Evolutionary conservation across 176 grass and related monocot genomes (phyloP).

Genomic region (Cenchrus fungigraminus): DNA sequence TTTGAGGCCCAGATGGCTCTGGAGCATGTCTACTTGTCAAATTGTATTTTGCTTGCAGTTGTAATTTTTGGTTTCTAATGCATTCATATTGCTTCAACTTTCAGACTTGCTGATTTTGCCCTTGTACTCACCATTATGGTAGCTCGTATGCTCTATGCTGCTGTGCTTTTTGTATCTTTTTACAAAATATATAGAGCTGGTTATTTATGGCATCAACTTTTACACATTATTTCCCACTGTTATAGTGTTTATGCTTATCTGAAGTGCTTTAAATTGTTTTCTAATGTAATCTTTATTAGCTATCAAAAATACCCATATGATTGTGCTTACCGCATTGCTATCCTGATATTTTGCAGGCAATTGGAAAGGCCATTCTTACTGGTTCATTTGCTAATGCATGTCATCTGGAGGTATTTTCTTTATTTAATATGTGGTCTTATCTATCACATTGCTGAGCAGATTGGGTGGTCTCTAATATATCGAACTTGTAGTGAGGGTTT

Average conservation of each 20-base stretch:
- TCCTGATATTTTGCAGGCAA: constrained; percentile 56
- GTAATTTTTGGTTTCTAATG: constrained; percentile 41
- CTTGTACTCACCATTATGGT: constrained; percentile 46
- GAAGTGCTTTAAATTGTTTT: constrained; percentile 24
- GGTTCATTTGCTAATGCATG: constrained; percentile 94
- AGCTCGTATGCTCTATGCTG: not conserved
- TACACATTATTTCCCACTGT: not conserved
- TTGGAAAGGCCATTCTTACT: constrained; percentile 85
- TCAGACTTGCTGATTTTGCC: constrained; percentile 89
- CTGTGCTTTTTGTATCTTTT: not conserved
- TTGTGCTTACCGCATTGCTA: constrained; percentile 23
- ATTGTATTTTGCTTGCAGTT: not conserved
- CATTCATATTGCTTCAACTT: constrained; percentile 43
- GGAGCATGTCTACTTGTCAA: not conserved
- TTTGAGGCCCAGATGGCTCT: too few relatives aligned
- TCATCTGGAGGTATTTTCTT: constrained; percentile 71
- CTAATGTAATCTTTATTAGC: not conserved
- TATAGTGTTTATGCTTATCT: not conserved
- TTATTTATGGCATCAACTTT: constrained; percentile 7
- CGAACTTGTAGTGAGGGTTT: not conserved
- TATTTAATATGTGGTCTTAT: constrained; percentile 6
- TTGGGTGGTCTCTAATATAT: constrained; percentile 33
- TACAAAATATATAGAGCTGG: not conserved
- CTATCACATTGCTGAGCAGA: not conserved
- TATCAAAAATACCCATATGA: not conserved